These are phyloP conservation scores for Populus tremula DNA, from an alignment of 345 rosid genomes.

Conservation along the genomic window DNA sequence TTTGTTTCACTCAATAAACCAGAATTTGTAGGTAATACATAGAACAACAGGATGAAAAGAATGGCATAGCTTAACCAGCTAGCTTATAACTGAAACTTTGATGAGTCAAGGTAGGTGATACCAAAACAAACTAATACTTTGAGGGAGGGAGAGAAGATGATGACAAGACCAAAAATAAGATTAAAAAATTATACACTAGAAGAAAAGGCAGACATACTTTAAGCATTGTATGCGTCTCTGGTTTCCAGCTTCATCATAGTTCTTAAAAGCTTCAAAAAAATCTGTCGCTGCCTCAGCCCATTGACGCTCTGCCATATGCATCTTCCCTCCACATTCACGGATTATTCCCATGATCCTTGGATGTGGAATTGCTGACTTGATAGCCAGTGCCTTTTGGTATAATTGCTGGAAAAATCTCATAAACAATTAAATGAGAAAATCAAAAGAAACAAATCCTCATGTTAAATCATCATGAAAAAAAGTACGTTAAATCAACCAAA, in stretches of 20 bases:
- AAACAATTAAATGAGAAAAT: not conserved
- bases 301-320: slow-evolving; percentile 99
- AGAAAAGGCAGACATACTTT: slow-evolving; percentile 53
- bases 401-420: slow-evolving; percentile 61
- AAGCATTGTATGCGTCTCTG: slow-evolving; percentile 97
- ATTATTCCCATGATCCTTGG: slow-evolving; percentile 99
- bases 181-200: not conserved
- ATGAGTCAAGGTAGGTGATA: not conserved
- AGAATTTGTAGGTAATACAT: not conserved
- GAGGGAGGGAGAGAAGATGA: not conserved
- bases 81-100: too few relatives aligned
- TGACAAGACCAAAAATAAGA: not conserved
- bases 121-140: not conserved
- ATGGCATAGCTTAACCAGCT: too few relatives aligned
- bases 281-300: slow-evolving; percentile 99
- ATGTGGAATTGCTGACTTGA: slow-evolving; percentile 99
- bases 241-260: slow-evolving; percentile 99
- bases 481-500: not conserved
- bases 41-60: too few relatives aligned
- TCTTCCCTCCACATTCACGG: slow-evolving; percentile 98
- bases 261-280: slow-evolving; percentile 99
- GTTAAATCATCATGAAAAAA: not conserved
- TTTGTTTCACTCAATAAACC: not conserved
- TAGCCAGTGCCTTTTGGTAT: slow-evolving; percentile 95
- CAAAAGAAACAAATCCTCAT: not conserved